A percentile compares a stretch with the other conserved stretches of the same genome.
Conservation (phyloP, 768 basidiomycete genomes). For the Calocybe gangraenosa region DNA sequence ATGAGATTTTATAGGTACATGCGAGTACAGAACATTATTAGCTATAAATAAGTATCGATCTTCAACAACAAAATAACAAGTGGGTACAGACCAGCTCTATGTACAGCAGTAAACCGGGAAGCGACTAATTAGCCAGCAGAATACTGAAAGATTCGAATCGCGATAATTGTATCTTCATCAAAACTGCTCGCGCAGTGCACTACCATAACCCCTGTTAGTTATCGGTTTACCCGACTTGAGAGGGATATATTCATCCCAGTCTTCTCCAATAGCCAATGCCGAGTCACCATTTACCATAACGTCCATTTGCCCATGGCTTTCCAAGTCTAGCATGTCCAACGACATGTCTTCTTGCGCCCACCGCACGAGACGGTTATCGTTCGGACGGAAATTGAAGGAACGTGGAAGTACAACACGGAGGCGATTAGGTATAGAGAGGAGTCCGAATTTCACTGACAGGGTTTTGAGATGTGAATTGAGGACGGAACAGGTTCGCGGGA, state of each 20-base stretch:
- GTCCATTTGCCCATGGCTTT: constrained; percentile 30
- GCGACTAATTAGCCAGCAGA: too few species aligned
- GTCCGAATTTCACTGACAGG: constrained; percentile 12
- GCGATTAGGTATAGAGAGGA: constrained; percentile 15
- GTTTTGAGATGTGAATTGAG: constrained; percentile 18
- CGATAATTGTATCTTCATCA: too few species aligned
- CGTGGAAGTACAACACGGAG: constrained; percentile 8
- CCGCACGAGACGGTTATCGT: constrained; percentile 36
- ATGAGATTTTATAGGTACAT: too few species aligned
- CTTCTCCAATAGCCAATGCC: constrained; percentile 15
- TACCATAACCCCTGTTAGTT: constrained; percentile 7
- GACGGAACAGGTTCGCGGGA: constrained; percentile 21
- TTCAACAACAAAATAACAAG: too few species aligned
- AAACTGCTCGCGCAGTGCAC: too few species aligned
- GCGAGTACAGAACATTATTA: too few species aligned
- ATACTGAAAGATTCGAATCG: too few species aligned
- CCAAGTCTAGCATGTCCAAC: constrained; percentile 13
- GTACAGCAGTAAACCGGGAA: too few species aligned
- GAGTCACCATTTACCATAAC: constrained; percentile 38
- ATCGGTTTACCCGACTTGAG: constrained; percentile 29
- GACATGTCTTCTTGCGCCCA: constrained; percentile 48
- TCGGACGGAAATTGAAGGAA: constrained; percentile 27
- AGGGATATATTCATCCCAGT: constrained; percentile 40
- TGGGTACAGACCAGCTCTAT: too few species aligned
- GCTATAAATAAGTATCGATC: too few species aligned